Evolutionary conservation across 2,329 filamentous ascomycete species (phyloP).

Genomic region (Botrytis byssoidea): DNA sequence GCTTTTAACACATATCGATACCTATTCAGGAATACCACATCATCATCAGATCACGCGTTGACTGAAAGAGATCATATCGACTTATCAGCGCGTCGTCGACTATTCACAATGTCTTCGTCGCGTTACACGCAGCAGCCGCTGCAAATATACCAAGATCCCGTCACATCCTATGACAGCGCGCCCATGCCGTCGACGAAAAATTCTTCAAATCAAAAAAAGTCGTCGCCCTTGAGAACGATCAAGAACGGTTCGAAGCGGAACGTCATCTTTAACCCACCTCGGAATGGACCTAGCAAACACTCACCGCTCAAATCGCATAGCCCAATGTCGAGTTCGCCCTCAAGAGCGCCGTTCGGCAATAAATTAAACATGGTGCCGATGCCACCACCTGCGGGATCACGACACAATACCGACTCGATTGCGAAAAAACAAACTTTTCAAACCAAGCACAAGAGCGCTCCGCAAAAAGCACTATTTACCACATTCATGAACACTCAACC

Average conservation of each 20-base stretch:
- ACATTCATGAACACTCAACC: slow-evolving; percentile 40
- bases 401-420: slow-evolving; percentile 63
- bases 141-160: slow-evolving; percentile 59
- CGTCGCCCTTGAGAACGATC: slow-evolving; percentile 44
- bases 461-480: slow-evolving; percentile 53
- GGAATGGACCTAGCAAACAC: slow-evolving; percentile 49
- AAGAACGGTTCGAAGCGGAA: slow-evolving; percentile 53
- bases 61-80: slow-evolving; percentile 11
- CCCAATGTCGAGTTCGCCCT: slow-evolving; percentile 56
- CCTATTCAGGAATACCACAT: slow-evolving; percentile 45
- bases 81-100: slow-evolving; percentile 32
- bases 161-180: slow-evolving; percentile 43
- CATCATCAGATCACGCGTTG: slow-evolving; percentile 52
- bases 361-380: slow-evolving; percentile 67
- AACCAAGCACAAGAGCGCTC: slow-evolving; percentile 53
- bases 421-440: slow-evolving; percentile 62
- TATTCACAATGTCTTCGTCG: slow-evolving; percentile 50
- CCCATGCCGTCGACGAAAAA: slow-evolving; percentile 37
- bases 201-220: slow-evolving; percentile 29
- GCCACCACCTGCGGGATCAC: slow-evolving; percentile 58
- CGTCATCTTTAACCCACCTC: slow-evolving; percentile 63
- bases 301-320: slow-evolving; percentile 68
- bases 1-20: slow-evolving; percentile 15
- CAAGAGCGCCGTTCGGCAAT: slow-evolving; percentile 59
- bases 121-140: slow-evolving; percentile 51